Evolutionary conservation across 2,329 filamentous ascomycete genomes (phyloP).

Genomic region (Bertia moriformis): DNA sequence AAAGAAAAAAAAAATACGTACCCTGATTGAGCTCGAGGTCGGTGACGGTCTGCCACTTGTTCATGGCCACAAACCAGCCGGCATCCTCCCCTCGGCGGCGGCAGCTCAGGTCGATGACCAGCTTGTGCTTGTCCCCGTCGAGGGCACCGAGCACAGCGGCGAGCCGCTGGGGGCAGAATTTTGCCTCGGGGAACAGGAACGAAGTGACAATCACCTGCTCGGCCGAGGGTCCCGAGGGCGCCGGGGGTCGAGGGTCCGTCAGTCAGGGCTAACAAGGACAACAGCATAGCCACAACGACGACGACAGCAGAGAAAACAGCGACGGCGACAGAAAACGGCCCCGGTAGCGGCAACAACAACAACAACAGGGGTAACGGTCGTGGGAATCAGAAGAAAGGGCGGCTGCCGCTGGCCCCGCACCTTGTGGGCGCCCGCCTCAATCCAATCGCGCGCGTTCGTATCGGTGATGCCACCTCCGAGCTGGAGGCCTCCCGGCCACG

Average conservation of each 20-base stretch:
- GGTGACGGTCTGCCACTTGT: constrained; percentile 97
- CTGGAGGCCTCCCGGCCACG: constrained; percentile 72
- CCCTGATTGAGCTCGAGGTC: constrained; percentile 87
- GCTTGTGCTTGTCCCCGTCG: constrained; percentile 58
- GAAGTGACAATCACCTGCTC: constrained; percentile 90
- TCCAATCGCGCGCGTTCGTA: constrained; percentile 71
- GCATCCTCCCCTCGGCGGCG: constrained; percentile 54
- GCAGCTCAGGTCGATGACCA: constrained; percentile 93
- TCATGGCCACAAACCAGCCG: constrained; percentile 93
- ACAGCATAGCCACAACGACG: not conserved
- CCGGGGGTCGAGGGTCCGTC: too few species aligned
- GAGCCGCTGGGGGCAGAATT: constrained; percentile 66
- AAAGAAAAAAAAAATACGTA: constrained; percentile 25
- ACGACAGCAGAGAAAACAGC: not conserved
- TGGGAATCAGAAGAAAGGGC: not conserved
- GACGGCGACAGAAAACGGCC: not conserved
- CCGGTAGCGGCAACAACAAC: too few species aligned
- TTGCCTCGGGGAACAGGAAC: constrained; percentile 73
- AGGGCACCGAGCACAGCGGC: constrained; percentile 61
- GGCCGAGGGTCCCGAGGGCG: too few species aligned
- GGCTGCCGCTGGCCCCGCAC: too few species aligned
- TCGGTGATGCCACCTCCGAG: constrained; percentile 89
- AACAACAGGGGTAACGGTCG: constrained; percentile 2
- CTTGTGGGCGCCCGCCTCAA: constrained; percentile 77
- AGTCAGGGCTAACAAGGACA: not conserved